phyloP scores from a whole-genome alignment of 2,329 filamentous ascomycete genomes.

The Nectriaceae sp. region DNA sequence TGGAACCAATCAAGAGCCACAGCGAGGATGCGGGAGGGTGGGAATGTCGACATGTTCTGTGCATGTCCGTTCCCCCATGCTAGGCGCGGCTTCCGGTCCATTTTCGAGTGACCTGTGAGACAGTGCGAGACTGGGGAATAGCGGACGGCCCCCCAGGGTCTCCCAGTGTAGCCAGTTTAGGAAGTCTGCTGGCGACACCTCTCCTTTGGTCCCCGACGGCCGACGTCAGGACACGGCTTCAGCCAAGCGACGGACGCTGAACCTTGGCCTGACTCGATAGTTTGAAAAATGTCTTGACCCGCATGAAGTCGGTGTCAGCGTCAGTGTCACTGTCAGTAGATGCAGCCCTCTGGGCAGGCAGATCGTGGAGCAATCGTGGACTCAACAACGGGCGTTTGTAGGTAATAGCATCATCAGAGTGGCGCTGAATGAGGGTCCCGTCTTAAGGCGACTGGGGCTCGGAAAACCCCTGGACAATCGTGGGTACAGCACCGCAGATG shows the following conservation, averaged over 20 bases:
- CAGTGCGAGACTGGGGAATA: slow-evolving; percentile 27
- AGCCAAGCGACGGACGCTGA: too few species aligned
- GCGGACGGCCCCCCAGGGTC: slow-evolving; percentile 17
- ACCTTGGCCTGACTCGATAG: too few species aligned
- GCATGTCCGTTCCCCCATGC: slow-evolving; percentile 16
- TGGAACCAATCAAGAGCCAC: slow-evolving; percentile 21
- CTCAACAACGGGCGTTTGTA: slow-evolving; percentile 12
- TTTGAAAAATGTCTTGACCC: too few species aligned
- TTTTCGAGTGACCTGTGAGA: slow-evolving; percentile 34
- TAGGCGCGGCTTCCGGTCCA: slow-evolving; percentile 34
- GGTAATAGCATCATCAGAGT: not conserved
- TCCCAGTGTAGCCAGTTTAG: slow-evolving; percentile 6
- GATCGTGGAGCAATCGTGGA: too few species aligned
- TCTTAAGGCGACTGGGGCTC: not conserved
- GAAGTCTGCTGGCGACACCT: too few species aligned
- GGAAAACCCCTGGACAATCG: not conserved
- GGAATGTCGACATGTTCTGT: slow-evolving; percentile 20
- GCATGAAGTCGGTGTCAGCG: too few species aligned
- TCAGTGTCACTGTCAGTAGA: too few species aligned
- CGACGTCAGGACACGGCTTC: too few species aligned
- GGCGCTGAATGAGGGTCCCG: not conserved
- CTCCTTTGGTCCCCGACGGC: too few species aligned
- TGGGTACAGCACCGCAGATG: not conserved
- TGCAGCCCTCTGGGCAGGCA: slow-evolving; percentile 12
- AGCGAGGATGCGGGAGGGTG: slow-evolving; percentile 27